Base-by-base conservation (phyloP, 345 rosid species). In the Ceriops decandra region DNA sequence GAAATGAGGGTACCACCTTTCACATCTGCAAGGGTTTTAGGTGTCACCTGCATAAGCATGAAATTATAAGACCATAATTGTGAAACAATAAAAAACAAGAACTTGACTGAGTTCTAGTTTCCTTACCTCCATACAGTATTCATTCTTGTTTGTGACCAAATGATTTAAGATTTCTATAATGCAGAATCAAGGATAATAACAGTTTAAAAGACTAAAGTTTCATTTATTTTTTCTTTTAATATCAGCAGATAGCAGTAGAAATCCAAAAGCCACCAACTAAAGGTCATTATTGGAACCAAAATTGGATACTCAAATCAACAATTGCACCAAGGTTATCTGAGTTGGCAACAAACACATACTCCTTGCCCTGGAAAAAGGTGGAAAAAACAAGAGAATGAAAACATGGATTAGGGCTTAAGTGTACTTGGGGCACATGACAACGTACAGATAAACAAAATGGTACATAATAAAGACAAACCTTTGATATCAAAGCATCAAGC, bases 1-100 rank as follows among this genome's bases (percentile, higher is more conserved):
- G 96, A 89, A 76, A 93, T 93, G 73, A 93, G 96, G 58, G 97
- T 93, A 63, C 98, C 98, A 77, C 97, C 96, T 83, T 93, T 91
- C 27, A 95, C 97, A 80, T 95, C 99, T 59, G 99, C 99, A 61
- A 89, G 81, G 75, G 99, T 91, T 79, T 95, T 95, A 70, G 84
- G 81, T 0, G 72, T 82, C 70, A 84, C 86, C 86, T 84, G 74
- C 80, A 62, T 72, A 76, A 66, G 33, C 38, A 71, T 26, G 27
- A 52, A 60, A 31, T 21, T 51, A 21, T 74, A 59, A 47, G 72
- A 47, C 32, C 5, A 57, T 16, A 19, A 24, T 69, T 52, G 20
- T 63, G 28, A 63, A 62, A 30, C 7, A 9, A 52, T 62, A 36
- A 7, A 62, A 31, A 27, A 72, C 38, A 59, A 68, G 24, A 54